These are phyloP conservation scores for Aspergillus japonicus DNA, from an alignment of 2,329 filamentous ascomycete genomes.

Conservation along the genomic window DNA sequence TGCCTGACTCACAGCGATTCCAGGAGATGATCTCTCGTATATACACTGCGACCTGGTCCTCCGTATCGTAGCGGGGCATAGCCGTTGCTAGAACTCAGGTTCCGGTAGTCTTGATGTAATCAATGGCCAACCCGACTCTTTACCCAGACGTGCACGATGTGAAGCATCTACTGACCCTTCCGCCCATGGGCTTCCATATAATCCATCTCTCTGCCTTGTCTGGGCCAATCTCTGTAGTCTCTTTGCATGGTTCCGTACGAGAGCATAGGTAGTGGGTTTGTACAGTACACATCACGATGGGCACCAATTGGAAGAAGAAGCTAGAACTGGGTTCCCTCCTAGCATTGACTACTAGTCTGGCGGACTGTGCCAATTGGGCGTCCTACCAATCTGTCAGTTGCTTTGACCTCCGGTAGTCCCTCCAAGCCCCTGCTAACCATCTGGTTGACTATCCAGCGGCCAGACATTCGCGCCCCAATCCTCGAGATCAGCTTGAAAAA, in stretches of 20 bases:
- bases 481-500: constrained; percentile 7
- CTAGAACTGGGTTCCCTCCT: neutral
- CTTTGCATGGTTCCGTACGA: neutral
- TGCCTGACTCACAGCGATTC: no score
- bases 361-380: neutral
- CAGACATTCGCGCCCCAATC: neutral
- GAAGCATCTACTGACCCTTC: neutral
- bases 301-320: neutral
- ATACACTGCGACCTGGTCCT: no score
- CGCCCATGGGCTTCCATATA: neutral
- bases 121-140: neutral
- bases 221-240: neutral
- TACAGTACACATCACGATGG: neutral
- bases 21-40: no score
- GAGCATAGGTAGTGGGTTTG: neutral
- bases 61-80: neutral
- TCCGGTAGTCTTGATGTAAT: neutral
- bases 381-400: neutral
- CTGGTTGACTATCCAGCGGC: neutral
- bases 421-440: neutral
- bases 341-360: neutral
- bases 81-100: neutral
- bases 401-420: neutral
- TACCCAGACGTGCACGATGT: neutral
- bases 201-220: neutral